Evolutionary conservation across 768 basidiomycete species (phyloP), one percentile per base, ranked within the genome.

Genomic region (Leccinum uliginosum): DNA sequence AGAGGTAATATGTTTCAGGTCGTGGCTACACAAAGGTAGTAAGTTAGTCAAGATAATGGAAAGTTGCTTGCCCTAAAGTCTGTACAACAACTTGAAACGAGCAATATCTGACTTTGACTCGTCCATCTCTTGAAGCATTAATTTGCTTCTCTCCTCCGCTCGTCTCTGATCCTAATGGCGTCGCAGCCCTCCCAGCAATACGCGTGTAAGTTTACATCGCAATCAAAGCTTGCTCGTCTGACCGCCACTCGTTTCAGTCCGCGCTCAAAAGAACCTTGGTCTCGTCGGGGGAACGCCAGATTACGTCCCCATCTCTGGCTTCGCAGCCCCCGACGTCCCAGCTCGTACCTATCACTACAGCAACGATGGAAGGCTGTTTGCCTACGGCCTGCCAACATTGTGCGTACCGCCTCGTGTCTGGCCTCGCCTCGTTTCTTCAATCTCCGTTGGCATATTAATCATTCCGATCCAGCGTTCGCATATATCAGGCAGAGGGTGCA

Each of bases 221-320:
- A 40, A 38, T 56, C 53, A 14, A 56, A 54, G 48, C 19, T 26
- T 45, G 27, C 48, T 57, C 55, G 54, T 66, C 55, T 67, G 53
- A 68, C 46, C 24, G 30, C 30, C 61, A 50, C 64, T 50, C 32
- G 32, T 52, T 59, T 11, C 4, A 65, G 93, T 85, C 78, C 92
- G 96, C 72, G 91, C 95, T 45, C 95, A 97, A 83, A 98, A 97
- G 84, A 80, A 83, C 58, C 78, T 95, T 53, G 92, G 91, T 62
- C 83, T 98, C 65, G 83, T 94, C 68, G 81, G 85, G 59, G 92
- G 90, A 50, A 80, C 86, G 10, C 93, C 96, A 49, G 78, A 82
- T 66, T 98, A 93, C 70, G 66, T 75, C 24, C 73, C 83, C 17
- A 73, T 91, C 21, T 74, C 83, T 59, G 82, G 81, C 45, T 91